Evolutionary conservation across 345 rosid genomes (phyloP).

Genomic region (Kernera saxatilis): DNA sequence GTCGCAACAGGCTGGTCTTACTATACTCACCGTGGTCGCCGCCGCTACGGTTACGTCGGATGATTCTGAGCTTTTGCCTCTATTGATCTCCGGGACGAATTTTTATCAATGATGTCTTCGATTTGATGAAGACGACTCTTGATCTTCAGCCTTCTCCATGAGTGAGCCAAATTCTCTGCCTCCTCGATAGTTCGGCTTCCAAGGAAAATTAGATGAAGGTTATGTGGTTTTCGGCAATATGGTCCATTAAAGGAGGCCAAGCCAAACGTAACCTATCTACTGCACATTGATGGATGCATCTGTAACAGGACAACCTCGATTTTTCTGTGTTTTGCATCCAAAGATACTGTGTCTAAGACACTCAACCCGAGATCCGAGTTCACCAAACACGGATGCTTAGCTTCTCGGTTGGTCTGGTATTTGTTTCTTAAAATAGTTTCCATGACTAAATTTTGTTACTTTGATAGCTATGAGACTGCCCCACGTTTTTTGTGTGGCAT

Average conservation of each 20-base stretch:
- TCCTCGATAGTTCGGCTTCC: neutral
- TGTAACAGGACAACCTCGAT: neutral
- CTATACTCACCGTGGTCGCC: neutral
- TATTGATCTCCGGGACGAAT: neutral
- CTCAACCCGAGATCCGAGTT: neutral
- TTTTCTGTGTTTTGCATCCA: neutral
- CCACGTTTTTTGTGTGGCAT: constrained; percentile 5
- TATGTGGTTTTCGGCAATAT: neutral
- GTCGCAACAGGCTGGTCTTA: neutral
- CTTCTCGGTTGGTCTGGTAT: neutral
- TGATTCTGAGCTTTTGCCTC: neutral
- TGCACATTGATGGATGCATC: neutral
- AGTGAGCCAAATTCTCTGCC: neutral
- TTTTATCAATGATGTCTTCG: neutral
- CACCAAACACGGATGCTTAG: neutral
- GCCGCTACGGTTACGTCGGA: neutral
- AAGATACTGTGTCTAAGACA: neutral
- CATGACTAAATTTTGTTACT: neutral
- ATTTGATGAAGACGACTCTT: neutral
- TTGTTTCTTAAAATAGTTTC: neutral
- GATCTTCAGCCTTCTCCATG: neutral
- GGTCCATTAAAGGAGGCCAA: neutral
- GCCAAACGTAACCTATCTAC: neutral
- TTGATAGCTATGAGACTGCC: too few relatives aligned
- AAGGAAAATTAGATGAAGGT: neutral